phyloP scores from a whole-genome alignment of 1,284 basidiomycete species.

The Trichosporon faecale region DNA sequence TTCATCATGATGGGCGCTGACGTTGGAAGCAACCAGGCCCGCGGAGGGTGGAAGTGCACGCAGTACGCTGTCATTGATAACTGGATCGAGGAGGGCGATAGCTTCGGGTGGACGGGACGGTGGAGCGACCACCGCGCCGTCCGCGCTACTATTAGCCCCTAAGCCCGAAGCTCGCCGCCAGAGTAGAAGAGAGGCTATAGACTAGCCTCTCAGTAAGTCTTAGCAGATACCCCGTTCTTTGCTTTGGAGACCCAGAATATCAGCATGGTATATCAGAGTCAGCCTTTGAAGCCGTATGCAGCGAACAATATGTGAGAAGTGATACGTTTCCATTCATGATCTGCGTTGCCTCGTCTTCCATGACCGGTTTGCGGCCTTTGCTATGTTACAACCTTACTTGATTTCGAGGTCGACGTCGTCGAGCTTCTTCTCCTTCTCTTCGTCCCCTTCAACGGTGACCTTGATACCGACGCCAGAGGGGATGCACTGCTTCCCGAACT shows the following conservation, averaged over 20 bases:
- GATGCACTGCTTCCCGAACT: constrained; percentile 64
- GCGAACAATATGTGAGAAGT: neutral
- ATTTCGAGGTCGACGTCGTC: constrained; percentile 20
- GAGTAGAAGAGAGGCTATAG: neutral
- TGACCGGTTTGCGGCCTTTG: no score
- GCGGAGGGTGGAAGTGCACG: constrained; percentile 33
- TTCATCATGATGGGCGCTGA: constrained; percentile 41
- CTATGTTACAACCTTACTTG: neutral
- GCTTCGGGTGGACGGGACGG: constrained; percentile 39
- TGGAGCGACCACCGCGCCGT: constrained; percentile 50
- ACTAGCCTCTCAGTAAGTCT: neutral
- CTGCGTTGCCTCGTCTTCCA: neutral
- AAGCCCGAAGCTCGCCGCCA: neutral
- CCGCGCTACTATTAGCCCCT: constrained; percentile 26
- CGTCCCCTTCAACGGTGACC: constrained; percentile 52
- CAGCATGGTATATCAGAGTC: neutral
- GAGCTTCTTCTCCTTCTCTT: constrained; percentile 38
- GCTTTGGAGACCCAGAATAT: neutral
- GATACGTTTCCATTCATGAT: neutral
- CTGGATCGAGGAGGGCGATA: constrained; percentile 39
- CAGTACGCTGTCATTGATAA: constrained; percentile 46
- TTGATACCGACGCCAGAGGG: constrained; percentile 70
- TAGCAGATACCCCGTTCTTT: neutral
- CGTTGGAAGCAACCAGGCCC: constrained; percentile 7
- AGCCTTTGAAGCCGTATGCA: no score